Percentiles rank a stretch among this genome's conserved stretches.
Conservation (phyloP, 1,284 basidiomycete species). For the Ganoderma multipileum region DNA sequence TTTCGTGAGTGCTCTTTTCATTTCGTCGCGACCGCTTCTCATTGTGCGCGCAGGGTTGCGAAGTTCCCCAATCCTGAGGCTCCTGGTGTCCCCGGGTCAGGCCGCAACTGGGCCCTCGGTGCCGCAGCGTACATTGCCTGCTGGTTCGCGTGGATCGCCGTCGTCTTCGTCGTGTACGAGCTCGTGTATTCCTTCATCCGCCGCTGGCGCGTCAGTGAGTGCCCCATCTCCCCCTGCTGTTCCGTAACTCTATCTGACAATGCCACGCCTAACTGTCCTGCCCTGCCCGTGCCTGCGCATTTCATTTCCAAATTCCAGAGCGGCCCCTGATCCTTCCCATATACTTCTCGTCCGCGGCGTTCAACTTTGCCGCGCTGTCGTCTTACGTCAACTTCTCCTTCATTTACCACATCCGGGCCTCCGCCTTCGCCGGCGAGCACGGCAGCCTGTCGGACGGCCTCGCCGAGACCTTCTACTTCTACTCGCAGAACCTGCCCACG, state of each 20-base stretch:
- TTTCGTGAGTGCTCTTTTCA: slow-evolving; percentile 63
- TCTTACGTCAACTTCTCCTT: slow-evolving; percentile 87
- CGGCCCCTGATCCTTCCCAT: slow-evolving; percentile 83
- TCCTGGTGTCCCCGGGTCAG: slow-evolving; percentile 69
- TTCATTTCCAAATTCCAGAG: no score
- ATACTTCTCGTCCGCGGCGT: slow-evolving; percentile 81
- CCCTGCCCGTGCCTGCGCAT: slow-evolving; percentile 8
- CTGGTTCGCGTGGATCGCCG: slow-evolving; percentile 76
- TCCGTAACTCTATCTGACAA: slow-evolving; percentile 15
- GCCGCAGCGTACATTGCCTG: slow-evolving; percentile 82
- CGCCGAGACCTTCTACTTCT: slow-evolving; percentile 80
- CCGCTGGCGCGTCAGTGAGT: slow-evolving; percentile 85
- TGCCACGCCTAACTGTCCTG: slow-evolving; percentile 3
- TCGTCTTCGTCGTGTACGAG: slow-evolving; percentile 84
- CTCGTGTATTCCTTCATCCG: slow-evolving; percentile 80
- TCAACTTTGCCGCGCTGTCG: slow-evolving; percentile 73
- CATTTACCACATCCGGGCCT: slow-evolving; percentile 75
- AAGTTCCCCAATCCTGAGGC: slow-evolving; percentile 72
- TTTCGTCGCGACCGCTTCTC: slow-evolving; percentile 20
- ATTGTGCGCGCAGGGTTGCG: slow-evolving; percentile 56
- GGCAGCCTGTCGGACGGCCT: slow-evolving; percentile 67
- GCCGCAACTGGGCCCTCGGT: slow-evolving; percentile 77
- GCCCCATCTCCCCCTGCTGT: not conserved
- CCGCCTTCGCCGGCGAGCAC: slow-evolving; percentile 63
- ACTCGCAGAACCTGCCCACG: slow-evolving; percentile 82